Conservation (phyloP, 75 land plant species). For the Adiantum capillusveneris region DNA sequence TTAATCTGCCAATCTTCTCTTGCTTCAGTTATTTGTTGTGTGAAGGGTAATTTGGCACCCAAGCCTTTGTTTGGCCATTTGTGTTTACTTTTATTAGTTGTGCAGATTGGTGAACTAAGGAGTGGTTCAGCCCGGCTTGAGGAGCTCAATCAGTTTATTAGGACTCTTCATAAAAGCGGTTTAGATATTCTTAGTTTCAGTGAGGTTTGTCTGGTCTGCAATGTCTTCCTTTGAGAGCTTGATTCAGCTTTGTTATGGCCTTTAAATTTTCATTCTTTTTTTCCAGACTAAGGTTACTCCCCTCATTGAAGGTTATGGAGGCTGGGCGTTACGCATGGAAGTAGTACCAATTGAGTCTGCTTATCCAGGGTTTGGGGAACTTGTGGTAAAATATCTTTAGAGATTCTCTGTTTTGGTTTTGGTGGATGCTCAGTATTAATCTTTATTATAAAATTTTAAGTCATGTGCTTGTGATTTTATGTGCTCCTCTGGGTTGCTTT, state of each 20-base stretch:
- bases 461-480: too few relatives aligned
- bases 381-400: slow-evolving; percentile 57
- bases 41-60: too few relatives aligned
- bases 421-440: too few relatives aligned
- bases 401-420: too few relatives aligned
- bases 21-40: background rate
- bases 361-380: slow-evolving; percentile 97
- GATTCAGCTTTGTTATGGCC: too few relatives aligned
- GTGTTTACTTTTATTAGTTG: background rate
- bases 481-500: too few relatives aligned
- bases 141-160: slow-evolving; percentile 80
- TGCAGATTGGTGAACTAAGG: slow-evolving; percentile 84
- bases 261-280: slow-evolving; percentile 3
- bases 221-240: too few relatives aligned
- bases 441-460: too few relatives aligned
- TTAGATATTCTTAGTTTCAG: slow-evolving; percentile 92
- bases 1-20: background rate
- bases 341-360: slow-evolving; percentile 99
- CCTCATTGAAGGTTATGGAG: slow-evolving; percentile 97
- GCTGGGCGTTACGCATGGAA: slow-evolving; percentile 96
- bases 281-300: slow-evolving; percentile 93
- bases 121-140: slow-evolving; percentile 86
- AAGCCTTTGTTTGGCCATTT: too few relatives aligned
- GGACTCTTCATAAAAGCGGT: slow-evolving; percentile 55
- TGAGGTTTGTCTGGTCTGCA: slow-evolving; percentile 68